These are phyloP conservation scores for Agrocybe pediades DNA, from an alignment of 768 basidiomycete species.

Conservation along the genomic window DNA sequence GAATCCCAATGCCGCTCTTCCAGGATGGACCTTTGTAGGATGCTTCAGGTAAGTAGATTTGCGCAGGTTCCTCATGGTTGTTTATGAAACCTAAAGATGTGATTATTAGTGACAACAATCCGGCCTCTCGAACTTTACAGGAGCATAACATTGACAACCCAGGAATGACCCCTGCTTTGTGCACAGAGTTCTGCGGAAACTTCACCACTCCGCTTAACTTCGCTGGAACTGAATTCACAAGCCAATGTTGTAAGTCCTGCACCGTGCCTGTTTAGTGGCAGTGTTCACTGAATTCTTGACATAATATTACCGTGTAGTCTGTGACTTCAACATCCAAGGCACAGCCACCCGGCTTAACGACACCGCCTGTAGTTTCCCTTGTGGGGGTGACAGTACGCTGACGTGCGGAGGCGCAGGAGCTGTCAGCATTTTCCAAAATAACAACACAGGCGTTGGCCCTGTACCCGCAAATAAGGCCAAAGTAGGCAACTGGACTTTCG, in stretches of 20 bases:
- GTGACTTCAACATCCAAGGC: constrained; percentile 17
- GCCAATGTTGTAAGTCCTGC: constrained; percentile 13
- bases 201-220: constrained; percentile 9
- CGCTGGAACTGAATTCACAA: constrained; percentile 16
- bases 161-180: constrained; percentile 14
- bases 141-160: constrained; percentile 10
- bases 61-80: background rate
- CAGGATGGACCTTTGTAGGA: constrained; percentile 16
- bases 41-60: constrained; percentile 14
- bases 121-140: constrained; percentile 12
- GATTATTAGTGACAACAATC: constrained; percentile 6
- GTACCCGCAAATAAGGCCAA: constrained; percentile 13
- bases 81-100: background rate
- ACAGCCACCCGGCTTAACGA: constrained; percentile 12
- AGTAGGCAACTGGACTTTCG: constrained; percentile 13
- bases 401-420: constrained; percentile 11
- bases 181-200: constrained; percentile 14
- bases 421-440: constrained; percentile 16
- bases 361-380: constrained; percentile 13
- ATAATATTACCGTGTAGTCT: constrained; percentile 3
- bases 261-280: background rate
- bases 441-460: constrained; percentile 2
- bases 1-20: constrained; percentile 12
- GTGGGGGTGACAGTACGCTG: constrained; percentile 14
- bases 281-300: background rate